Conservation (phyloP, 441 rosid species). For the Syzygium syzygioides region DNA sequence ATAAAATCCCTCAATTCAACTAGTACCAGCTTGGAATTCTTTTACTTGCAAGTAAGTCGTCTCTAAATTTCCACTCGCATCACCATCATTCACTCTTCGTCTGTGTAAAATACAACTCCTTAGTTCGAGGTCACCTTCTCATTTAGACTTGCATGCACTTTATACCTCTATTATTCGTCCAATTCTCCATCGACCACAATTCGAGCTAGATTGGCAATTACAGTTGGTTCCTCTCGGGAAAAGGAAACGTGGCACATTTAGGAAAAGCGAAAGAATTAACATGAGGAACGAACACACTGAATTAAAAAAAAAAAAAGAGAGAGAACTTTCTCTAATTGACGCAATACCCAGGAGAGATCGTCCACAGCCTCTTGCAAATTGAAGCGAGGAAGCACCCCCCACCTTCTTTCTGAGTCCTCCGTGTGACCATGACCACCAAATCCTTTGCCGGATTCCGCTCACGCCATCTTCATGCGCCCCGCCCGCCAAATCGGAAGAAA, state of each 20-base stretch:
- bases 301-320: no score
- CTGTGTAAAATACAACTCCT: not conserved
- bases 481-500: not conserved
- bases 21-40: not conserved
- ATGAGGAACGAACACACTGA: not conserved
- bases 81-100: not conserved
- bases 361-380: not conserved
- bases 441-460: not conserved
- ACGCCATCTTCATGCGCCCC: not conserved
- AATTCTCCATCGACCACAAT: no score
- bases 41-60: not conserved
- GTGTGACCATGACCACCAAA: not conserved
- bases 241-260: not conserved
- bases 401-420: no score
- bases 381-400: no score
- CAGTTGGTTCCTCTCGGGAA: not conserved
- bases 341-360: not conserved
- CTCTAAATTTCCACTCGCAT: not conserved
- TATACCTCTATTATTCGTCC: not conserved
- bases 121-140: not conserved
- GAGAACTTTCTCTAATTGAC: not conserved
- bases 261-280: not conserved
- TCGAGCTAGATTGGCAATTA: not conserved
- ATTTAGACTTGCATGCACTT: not conserved
- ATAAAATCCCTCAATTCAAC: not conserved